phyloP scores from a whole-genome alignment of 495 filamentous ascomycete genomes.

The Penicillium paradoxum region DNA sequence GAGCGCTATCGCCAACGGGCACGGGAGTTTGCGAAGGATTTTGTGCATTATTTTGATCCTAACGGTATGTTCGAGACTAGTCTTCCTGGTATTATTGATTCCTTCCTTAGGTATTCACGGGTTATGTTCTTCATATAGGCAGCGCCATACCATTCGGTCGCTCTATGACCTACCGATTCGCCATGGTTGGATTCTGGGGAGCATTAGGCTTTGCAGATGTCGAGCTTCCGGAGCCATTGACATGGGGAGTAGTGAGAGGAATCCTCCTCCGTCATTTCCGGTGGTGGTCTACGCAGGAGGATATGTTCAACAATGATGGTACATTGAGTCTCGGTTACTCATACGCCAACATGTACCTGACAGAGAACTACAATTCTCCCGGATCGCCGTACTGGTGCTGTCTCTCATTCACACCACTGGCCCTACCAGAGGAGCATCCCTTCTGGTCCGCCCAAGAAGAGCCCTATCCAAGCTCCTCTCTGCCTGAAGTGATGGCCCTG shows the following conservation, averaged over 20 bases:
- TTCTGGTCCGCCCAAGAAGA: constrained; percentile 69
- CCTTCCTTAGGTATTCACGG: constrained; percentile 10
- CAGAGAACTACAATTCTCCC: constrained; percentile 78
- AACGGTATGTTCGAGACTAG: constrained; percentile 39
- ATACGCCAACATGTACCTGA: constrained; percentile 73
- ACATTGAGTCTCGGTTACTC: constrained; percentile 73
- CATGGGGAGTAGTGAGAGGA: constrained; percentile 74
- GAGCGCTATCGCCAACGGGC: constrained; percentile 66
- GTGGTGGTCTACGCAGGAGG: constrained; percentile 69
- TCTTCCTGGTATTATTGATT: background rate
- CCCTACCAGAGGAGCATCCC: constrained; percentile 60
- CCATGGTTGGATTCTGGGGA: constrained; percentile 79
- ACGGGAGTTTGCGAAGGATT: constrained; percentile 58
- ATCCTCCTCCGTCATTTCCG: constrained; percentile 67
- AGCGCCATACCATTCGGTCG: constrained; percentile 69
- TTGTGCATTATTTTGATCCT: constrained; percentile 69
- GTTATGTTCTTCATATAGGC: constrained; percentile 10
- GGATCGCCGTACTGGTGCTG: constrained; percentile 68
- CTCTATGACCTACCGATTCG: constrained; percentile 72
- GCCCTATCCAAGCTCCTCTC: constrained; percentile 48
- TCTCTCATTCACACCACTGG: constrained; percentile 68
- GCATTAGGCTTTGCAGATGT: constrained; percentile 70
- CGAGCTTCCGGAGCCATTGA: constrained; percentile 62
- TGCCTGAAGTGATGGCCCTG: constrained; percentile 52
- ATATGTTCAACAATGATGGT: constrained; percentile 69